phyloP scores from a whole-genome alignment of 495 filamentous ascomycete genomes.

The Penicillium desertorum region DNA sequence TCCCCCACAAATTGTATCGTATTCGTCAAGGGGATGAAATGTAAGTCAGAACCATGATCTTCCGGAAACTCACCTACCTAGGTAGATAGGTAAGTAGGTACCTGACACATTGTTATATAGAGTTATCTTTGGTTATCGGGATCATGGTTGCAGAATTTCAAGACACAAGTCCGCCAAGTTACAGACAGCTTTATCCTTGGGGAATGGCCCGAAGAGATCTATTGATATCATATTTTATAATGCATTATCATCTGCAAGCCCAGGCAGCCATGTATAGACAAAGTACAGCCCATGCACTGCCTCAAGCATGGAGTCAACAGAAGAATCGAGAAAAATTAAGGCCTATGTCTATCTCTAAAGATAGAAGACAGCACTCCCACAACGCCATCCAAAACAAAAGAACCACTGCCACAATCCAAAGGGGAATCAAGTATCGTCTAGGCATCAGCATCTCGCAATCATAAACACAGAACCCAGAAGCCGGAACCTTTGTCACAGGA shows the following conservation, averaged over 20 bases:
- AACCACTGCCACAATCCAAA: conserved; percentile 9
- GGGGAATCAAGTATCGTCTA: conserved; percentile 23
- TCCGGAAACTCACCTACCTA: too few species aligned
- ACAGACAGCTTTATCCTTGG: too few species aligned
- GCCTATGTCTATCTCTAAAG: background rate
- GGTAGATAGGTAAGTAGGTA: too few species aligned
- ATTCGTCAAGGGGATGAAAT: too few species aligned
- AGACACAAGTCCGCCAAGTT: too few species aligned
- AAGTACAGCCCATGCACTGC: background rate
- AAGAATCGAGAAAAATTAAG: background rate
- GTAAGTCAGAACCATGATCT: too few species aligned
- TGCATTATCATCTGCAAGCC: background rate
- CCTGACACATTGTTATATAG: too few species aligned
- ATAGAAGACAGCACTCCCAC: background rate
- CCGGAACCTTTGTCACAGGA: background rate
- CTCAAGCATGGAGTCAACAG: background rate
- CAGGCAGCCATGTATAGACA: background rate
- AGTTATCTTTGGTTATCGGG: too few species aligned
- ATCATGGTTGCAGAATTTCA: too few species aligned
- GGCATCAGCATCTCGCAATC: conserved; percentile 15
- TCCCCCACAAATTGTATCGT: too few species aligned
- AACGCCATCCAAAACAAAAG: conserved; percentile 8
- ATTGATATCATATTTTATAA: background rate
- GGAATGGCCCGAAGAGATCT: too few species aligned
- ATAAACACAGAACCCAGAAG: conserved; percentile 2